Percentiles rank a stretch among this genome's conserved stretches.
Evolutionary conservation across 768 basidiomycete species (phyloP).

Genomic region (Pleurotus platypus): DNA sequence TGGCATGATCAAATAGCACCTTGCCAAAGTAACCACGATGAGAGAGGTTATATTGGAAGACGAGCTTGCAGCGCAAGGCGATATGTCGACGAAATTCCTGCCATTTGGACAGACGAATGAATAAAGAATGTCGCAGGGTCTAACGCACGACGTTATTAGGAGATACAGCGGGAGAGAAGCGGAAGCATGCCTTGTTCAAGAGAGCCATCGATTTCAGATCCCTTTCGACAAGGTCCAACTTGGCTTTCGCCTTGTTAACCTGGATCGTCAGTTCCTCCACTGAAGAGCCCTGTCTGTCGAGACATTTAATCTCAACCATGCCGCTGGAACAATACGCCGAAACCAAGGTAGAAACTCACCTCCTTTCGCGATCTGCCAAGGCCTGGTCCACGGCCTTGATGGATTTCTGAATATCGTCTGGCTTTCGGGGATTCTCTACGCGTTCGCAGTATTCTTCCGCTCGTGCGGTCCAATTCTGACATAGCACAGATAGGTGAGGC

Average conservation of each 20-base stretch:
- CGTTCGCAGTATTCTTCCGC: constrained; percentile 62
- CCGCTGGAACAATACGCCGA: neutral
- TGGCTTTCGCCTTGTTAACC: constrained; percentile 60
- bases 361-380: constrained; percentile 61
- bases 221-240: constrained; percentile 53
- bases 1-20: constrained; percentile 78
- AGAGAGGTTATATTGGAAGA: constrained; percentile 79
- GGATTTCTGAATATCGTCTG: constrained; percentile 52
- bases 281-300: constrained; percentile 64
- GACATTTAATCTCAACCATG: constrained; percentile 2
- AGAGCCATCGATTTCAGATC: constrained; percentile 61
- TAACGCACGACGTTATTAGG: constrained; percentile 22
- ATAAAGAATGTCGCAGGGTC: constrained; percentile 66
- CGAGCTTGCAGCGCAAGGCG: constrained; percentile 79
- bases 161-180: neutral
- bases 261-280: constrained; percentile 76
- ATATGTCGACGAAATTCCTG: constrained; percentile 85
- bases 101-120: constrained; percentile 71
- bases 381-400: constrained; percentile 63
- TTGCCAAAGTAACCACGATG: constrained; percentile 89
- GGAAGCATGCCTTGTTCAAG: constrained; percentile 56
- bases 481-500: neutral
- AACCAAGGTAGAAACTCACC: constrained; percentile 30
- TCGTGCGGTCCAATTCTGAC: constrained; percentile 59
- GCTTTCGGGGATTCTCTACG: constrained; percentile 54